These are phyloP conservation scores for Linum trigynum DNA, from an alignment of 345 rosid species.

Conservation along the genomic window DNA sequence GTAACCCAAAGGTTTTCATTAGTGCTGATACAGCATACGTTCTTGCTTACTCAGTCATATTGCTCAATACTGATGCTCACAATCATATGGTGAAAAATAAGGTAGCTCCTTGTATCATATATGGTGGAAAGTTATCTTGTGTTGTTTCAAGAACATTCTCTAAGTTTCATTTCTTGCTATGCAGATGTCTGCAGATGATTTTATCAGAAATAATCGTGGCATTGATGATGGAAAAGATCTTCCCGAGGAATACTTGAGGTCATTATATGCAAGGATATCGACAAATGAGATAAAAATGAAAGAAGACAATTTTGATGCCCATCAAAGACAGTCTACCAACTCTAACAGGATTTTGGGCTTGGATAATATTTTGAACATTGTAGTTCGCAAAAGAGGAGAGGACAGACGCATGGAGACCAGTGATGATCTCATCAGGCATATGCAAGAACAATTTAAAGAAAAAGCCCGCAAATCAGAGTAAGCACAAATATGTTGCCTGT, in stretches of 20 bases:
- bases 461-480: conserved; percentile 98
- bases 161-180: conserved; percentile 2
- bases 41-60: conserved; percentile 92
- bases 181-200: conserved; percentile 99
- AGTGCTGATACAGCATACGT: conserved; percentile 99
- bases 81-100: conserved; percentile 95
- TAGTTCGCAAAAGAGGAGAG: conserved; percentile 85
- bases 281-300: conserved; percentile 98
- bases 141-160: background rate
- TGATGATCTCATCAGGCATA: conserved; percentile 92
- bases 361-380: conserved; percentile 90
- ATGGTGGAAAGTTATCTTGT: background rate
- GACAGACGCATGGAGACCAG: conserved; percentile 76
- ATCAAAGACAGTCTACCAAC: conserved; percentile 70
- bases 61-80: conserved; percentile 98
- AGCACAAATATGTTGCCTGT: conserved; percentile 21
- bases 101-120: conserved; percentile 27
- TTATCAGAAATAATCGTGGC: conserved; percentile 92
- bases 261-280: conserved; percentile 84
- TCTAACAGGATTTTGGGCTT: conserved; percentile 77
- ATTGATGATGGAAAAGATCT: conserved; percentile 99
- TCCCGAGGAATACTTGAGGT: conserved; percentile 84
- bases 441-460: conserved; percentile 99
- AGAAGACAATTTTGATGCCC: conserved; percentile 74
- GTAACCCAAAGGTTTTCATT: conserved; percentile 84